Evolutionary conservation across 306 rosid genomes (phyloP), one percentile per base, ranked within the genome.

Genomic region (Medicago arabica): DNA sequence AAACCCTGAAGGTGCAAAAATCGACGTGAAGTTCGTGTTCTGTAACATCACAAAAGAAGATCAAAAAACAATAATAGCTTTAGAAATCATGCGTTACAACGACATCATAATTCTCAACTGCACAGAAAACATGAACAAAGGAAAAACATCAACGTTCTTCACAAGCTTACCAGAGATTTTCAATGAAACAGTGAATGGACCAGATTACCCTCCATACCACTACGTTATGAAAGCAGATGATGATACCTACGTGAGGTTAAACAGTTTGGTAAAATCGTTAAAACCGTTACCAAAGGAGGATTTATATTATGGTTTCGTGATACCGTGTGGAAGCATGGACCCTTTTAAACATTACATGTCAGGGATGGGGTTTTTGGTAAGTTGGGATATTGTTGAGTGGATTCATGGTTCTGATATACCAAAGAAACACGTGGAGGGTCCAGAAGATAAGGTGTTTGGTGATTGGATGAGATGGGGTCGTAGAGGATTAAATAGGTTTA

Each of bases 321-420:
- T 94, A 60, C 99, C 97, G 13, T 95, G 99, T 49, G 85, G 88
- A 1, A 95, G 99, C 66, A 95, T 95, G 99, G 96, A 95, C 69
- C 97, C 99, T 0, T 95, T 89, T 15, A 81, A 67, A 74, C 84
- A 87, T 1, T 95, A 95, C 89, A 95, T 95, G 99, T 95, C 97
- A 3, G 99, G 99, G 73, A 95, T 95, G 99, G 99, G 96, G 21
- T 90, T 87, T 78, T 61, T 92, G 87, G 89, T 92, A 13, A 89
- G 96, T 0, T 95, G 99, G 99, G 99, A 95, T 18, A 82, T 95
- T 7, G 99, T 85, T 40, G 93, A 92, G 61, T 95, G 99, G 99
- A 88, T 95, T 9, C 75, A 76, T 2, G 88, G 83, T 0, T 95
- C 99, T 7, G 92, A 90, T 9, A 90, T 95, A 67, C 97, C 99